A percentile compares a stretch with the other conserved stretches of the same genome.
Evolutionary conservation across 1,284 basidiomycete genomes (phyloP).

Genomic region (Sanguinoderma infundibulare): DNA sequence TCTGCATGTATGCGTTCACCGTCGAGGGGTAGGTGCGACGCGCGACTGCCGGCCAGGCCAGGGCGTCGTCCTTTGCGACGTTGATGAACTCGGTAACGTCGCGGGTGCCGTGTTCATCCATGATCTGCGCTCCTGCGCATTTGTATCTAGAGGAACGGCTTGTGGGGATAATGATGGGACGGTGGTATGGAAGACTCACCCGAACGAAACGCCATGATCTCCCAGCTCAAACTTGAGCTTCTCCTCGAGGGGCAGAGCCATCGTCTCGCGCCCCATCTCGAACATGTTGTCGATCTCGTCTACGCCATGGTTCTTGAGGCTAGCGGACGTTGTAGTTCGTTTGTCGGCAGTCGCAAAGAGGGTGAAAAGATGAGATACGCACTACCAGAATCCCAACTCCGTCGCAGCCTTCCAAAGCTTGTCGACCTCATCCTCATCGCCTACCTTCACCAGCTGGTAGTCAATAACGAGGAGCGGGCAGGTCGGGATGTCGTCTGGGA

Average conservation of each 20-base stretch:
- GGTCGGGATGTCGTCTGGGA: conserved; percentile 40
- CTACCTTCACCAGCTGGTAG: conserved; percentile 33
- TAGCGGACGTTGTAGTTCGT: conserved; percentile 8
- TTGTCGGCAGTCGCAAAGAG: background rate
- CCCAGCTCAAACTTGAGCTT: conserved; percentile 41
- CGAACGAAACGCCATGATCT: conserved; percentile 36
- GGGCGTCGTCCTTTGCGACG: conserved; percentile 36
- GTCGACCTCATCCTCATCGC: conserved; percentile 33
- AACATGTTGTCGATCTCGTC: conserved; percentile 39
- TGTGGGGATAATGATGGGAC: background rate
- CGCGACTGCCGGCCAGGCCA: conserved; percentile 33
- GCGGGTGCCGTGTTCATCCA: conserved; percentile 35
- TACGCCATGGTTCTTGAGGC: conserved; percentile 40
- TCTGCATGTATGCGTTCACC: conserved; percentile 36
- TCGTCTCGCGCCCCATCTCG: conserved; percentile 38
- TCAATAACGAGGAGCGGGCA: conserved; percentile 42
- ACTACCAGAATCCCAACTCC: conserved; percentile 41
- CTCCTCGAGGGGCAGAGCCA: conserved; percentile 37
- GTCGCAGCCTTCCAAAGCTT: conserved; percentile 39
- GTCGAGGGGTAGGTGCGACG: conserved; percentile 38
- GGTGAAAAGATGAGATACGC: conserved; percentile 13
- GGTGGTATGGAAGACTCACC: conserved; percentile 30
- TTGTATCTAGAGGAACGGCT: conserved; percentile 38
- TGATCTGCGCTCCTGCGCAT: conserved; percentile 34
- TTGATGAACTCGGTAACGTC: conserved; percentile 40